Percentiles rank a stretch among this genome's conserved stretches.
Conservation (phyloP, 2,329 filamentous ascomycete genomes). For the Aspergillus unguis region DNA sequence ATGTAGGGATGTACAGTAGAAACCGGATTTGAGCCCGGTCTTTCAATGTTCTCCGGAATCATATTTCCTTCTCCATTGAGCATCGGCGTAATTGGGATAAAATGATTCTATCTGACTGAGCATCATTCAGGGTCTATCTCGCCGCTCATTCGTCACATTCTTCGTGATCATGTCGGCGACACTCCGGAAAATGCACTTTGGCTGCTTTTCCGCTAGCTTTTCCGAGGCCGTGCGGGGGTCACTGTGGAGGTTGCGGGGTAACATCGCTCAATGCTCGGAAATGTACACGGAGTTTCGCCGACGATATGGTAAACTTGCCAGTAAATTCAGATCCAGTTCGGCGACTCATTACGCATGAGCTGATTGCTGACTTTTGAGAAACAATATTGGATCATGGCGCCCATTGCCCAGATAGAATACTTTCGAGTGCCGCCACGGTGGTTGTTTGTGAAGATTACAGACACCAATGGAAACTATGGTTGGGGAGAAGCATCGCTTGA, state of each 20-base stretch:
- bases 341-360: too few species aligned
- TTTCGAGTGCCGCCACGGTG: constrained; percentile 73
- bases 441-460: constrained; percentile 75
- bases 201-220: neutral
- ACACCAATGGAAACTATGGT: constrained; percentile 62
- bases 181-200: neutral
- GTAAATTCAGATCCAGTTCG: too few species aligned
- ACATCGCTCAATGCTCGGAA: neutral
- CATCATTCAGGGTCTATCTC: neutral
- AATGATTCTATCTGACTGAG: neutral
- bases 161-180: neutral
- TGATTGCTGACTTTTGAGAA: too few species aligned
- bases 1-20: neutral
- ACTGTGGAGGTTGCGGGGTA: neutral
- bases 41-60: neutral
- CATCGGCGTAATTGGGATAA: neutral
- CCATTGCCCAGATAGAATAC: constrained; percentile 66
- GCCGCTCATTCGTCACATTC: neutral
- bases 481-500: constrained; percentile 76
- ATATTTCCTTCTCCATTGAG: neutral
- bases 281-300: neutral
- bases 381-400: constrained; percentile 49
- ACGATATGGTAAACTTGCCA: too few species aligned
- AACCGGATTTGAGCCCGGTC: constrained; percentile 2
- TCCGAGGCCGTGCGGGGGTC: neutral